Conservation (phyloP, 1,284 basidiomycete genomes). For the Paramarasmius palmivorus region DNA sequence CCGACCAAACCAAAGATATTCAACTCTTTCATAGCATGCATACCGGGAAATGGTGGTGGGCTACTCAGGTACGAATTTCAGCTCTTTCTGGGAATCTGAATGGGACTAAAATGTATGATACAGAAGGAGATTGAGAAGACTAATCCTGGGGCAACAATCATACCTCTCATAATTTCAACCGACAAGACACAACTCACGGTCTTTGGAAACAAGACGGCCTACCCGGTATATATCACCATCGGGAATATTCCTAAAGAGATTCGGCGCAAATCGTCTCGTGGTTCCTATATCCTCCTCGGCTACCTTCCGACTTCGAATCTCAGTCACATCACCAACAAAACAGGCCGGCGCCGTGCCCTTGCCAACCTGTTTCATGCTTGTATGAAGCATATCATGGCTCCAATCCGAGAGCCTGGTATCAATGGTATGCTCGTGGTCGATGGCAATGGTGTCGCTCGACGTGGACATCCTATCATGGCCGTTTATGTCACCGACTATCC, state of each 20-base stretch:
- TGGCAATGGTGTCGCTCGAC: constrained; percentile 16
- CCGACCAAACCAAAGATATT: constrained; percentile 9
- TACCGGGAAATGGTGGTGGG: constrained; percentile 40
- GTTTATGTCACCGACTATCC: constrained; percentile 13
- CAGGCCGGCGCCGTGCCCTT: constrained; percentile 24
- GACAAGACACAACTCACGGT: constrained; percentile 33
- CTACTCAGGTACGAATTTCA: constrained; percentile 34
- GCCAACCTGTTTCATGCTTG: constrained; percentile 40
- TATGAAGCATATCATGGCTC: constrained; percentile 25
- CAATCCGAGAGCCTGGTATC: constrained; percentile 21
- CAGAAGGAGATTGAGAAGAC: constrained; percentile 29
- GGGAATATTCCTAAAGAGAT: constrained; percentile 45
- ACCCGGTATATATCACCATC: constrained; percentile 43
- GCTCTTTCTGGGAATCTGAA: neutral
- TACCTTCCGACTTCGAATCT: constrained; percentile 38
- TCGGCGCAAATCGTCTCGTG: constrained; percentile 32
- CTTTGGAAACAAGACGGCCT: constrained; percentile 39
- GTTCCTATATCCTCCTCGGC: constrained; percentile 35
- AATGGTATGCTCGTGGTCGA: constrained; percentile 24
- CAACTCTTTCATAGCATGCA: constrained; percentile 34
- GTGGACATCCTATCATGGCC: constrained; percentile 23
- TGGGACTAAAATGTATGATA: neutral
- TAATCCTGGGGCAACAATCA: constrained; percentile 34
- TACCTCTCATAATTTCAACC: constrained; percentile 43
- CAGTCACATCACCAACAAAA: constrained; percentile 28